phyloP scores from a whole-genome alignment of 805 yeast species.

The Candida tallmaniae region DNA sequence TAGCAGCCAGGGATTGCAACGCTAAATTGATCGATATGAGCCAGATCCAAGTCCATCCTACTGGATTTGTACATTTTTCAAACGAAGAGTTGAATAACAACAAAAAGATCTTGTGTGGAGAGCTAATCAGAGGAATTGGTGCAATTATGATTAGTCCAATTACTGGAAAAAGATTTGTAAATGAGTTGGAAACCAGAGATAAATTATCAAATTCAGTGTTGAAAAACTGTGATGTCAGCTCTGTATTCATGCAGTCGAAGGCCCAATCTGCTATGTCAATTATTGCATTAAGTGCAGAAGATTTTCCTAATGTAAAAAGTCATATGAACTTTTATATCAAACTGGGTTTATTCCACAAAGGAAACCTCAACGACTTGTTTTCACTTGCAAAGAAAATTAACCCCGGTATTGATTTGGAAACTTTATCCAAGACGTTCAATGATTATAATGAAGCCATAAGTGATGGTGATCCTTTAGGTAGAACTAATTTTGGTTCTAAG shows the following conservation, averaged over 20 bases:
- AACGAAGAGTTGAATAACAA: conserved; percentile 17
- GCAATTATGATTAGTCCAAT: conserved; percentile 46
- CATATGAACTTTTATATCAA: conserved; percentile 49
- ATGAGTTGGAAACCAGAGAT: conserved; percentile 54
- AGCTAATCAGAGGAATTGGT: conserved; percentile 55
- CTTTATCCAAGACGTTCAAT: conserved; percentile 15
- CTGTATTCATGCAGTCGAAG: conserved; percentile 1
- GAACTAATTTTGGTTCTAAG: conserved; percentile 10
- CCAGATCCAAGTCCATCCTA: conserved; percentile 58
- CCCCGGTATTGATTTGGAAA: conserved; percentile 10
- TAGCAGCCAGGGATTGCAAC: conserved; percentile 40
- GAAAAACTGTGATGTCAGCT: conserved; percentile 12
- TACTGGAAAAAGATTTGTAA: conserved; percentile 47
- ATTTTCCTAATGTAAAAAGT: conserved; percentile 40
- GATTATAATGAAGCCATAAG: conserved; percentile 9
- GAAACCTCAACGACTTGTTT: conserved; percentile 17
- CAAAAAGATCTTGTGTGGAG: conserved; percentile 55
- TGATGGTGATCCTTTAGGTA: conserved; percentile 26
- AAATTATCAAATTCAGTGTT: conserved; percentile 43
- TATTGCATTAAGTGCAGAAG: conserved; percentile 37
- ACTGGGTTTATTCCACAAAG: conserved; percentile 22
- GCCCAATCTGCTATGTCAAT: conserved; percentile 14
- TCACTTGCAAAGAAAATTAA: conserved; percentile 12
- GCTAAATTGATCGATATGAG: conserved; percentile 55
- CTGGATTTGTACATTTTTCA: conserved; percentile 50